Conservation (phyloP, 176 grass and related monocot genomes). For the barley (Hordeum vulgare) region DNA sequence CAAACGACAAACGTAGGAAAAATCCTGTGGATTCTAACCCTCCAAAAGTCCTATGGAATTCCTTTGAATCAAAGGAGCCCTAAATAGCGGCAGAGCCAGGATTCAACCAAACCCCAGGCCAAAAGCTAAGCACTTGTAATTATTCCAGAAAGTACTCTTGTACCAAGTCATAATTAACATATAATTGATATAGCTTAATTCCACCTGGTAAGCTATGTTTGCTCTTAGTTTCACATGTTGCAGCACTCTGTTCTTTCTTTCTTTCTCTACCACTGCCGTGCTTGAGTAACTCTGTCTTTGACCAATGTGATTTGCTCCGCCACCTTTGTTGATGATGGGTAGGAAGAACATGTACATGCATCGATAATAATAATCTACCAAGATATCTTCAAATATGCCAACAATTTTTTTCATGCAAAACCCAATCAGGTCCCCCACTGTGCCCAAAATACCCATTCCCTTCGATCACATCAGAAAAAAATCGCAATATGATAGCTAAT, state of each 20-base stretch:
- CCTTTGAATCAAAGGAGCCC: no score
- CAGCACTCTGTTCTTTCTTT: neutral
- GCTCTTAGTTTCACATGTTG: neutral
- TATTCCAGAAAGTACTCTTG: neutral
- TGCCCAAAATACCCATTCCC: neutral
- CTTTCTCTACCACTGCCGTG: neutral
- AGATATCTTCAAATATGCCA: neutral
- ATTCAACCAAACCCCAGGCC: neutral
- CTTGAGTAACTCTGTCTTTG: neutral
- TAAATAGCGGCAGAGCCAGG: neutral
- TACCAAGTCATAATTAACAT: neutral
- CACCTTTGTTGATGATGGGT: neutral
- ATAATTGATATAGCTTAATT: neutral
- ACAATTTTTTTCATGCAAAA: neutral
- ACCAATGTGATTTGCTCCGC: neutral
- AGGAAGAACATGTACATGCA: neutral
- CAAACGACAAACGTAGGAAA: no score
- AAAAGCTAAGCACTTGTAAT: neutral
- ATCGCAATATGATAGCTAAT: neutral
- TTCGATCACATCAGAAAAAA: neutral
- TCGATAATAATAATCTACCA: neutral
- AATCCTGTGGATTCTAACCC: no score
- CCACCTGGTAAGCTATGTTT: neutral
- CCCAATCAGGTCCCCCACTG: neutral
- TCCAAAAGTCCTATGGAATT: no score